These are phyloP conservation scores for Rugonectria rugulosa DNA, from an alignment of 2,329 filamentous ascomycete genomes.

Conservation along the genomic window DNA sequence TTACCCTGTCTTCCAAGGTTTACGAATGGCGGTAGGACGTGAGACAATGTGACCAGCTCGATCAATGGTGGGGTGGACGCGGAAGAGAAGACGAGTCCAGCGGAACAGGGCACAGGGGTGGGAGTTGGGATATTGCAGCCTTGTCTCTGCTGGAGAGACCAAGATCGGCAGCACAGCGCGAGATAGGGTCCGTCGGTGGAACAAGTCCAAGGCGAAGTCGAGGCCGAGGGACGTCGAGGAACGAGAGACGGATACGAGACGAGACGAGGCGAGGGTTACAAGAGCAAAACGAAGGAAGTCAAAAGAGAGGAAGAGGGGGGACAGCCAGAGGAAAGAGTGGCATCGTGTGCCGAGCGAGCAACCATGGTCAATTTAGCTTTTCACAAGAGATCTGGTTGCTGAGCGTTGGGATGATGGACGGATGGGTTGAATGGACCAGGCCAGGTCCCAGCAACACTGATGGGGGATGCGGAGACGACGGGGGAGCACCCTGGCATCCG, in stretches of 20 bases:
- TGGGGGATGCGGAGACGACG: slow-evolving; percentile 32
- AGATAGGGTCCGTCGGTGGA: slow-evolving; percentile 19
- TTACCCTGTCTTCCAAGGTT: slow-evolving; percentile 19
- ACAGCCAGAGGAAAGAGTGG: slow-evolving; percentile 26
- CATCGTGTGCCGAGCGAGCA: slow-evolving; percentile 23
- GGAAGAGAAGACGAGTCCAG: slow-evolving; percentile 22
- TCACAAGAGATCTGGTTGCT: slow-evolving; percentile 30
- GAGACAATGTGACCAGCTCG: slow-evolving; percentile 29
- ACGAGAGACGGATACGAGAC: neutral
- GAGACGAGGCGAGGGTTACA: neutral
- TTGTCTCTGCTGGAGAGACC: slow-evolving; percentile 15
- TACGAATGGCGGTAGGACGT: slow-evolving; percentile 12
- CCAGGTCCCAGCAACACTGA: slow-evolving; percentile 6
- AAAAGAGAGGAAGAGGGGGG: slow-evolving; percentile 13
- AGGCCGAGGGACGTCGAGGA: neutral
- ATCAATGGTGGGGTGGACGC: slow-evolving; percentile 28
- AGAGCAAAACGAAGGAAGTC: slow-evolving; percentile 14
- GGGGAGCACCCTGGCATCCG: slow-evolving; percentile 30
- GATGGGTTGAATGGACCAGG: slow-evolving; percentile 15
- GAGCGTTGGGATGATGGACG: slow-evolving; percentile 23
- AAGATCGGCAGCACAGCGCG: slow-evolving; percentile 30
- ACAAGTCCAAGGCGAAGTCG: slow-evolving; percentile 21
- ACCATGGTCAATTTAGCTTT: slow-evolving; percentile 29
- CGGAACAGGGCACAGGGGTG: slow-evolving; percentile 25
- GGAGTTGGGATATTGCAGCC: slow-evolving; percentile 19